phyloP scores from a whole-genome alignment of 352 stramenopile genomes.

The Globisporangium irregulare region DNA sequence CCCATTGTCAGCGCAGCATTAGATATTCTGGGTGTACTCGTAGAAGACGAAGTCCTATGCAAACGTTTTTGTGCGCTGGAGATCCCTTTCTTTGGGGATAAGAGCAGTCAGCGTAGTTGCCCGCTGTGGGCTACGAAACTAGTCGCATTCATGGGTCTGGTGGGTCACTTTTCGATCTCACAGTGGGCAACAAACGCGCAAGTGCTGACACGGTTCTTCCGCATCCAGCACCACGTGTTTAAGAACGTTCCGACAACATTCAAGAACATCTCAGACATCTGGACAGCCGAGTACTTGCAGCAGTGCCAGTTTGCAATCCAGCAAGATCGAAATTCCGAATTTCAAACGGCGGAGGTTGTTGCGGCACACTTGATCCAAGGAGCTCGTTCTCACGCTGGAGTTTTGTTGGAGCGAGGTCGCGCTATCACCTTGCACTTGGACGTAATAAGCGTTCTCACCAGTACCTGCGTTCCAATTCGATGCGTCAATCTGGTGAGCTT shows the following conservation, averaged over 20 bases:
- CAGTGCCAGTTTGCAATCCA: slow-evolving; percentile 8
- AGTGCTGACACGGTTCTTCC: slow-evolving; percentile 13
- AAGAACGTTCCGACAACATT: not conserved
- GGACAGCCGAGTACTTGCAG: slow-evolving; percentile 13
- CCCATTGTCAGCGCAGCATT: slow-evolving; percentile 7
- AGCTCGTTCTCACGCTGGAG: not conserved
- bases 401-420: not conserved
- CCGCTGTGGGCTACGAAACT: slow-evolving; percentile 5
- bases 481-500: slow-evolving; percentile 11
- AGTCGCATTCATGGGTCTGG: not conserved
- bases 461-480: not conserved
- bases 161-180: slow-evolving; percentile 1
- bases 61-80: slow-evolving; percentile 3
- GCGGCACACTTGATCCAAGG: slow-evolving; percentile 6
- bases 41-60: slow-evolving; percentile 6
- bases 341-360: slow-evolving; percentile 6
- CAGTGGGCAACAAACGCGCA: slow-evolving; percentile 5
- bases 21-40: not conserved
- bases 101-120: not conserved
- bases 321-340: not conserved
- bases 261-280: not conserved
- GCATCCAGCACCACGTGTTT: slow-evolving; percentile 10
- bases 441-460: not conserved
- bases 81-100: not conserved
- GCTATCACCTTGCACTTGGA: slow-evolving; percentile 11